Base-by-base conservation (phyloP, 2,329 filamentous ascomycete species). In the Diplodia scrobiculata region DNA sequence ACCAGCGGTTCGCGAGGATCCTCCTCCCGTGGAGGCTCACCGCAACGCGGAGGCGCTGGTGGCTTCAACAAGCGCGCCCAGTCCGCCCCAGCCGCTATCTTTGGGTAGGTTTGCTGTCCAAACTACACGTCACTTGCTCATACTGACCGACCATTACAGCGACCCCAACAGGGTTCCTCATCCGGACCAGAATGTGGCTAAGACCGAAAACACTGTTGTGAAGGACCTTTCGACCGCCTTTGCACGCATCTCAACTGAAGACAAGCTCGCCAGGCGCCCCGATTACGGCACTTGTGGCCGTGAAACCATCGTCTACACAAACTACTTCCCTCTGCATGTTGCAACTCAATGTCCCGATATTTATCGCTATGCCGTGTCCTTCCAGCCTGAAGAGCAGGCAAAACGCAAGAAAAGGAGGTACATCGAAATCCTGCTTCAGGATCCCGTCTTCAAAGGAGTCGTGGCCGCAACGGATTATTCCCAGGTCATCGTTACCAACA, bases 321-420 rank as follows among this genome's bases (percentile, higher is more conserved):
- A 79, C 48, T 78, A 75, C 67, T 74, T 78, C 63, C 67, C 74
- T 5, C 25, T 78, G n/a, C 81, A 81, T 67, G 65, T 68, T 0
- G 21, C 68, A 0, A 66, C 73, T 2, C 68, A 69, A 7, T 25
- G 53, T 9, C 53, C 50, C 11, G 53, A 68, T 1, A 52, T 77
- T 0, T 74, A 75, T 63, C 71, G 73, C 0, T 78, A 77, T 53
- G 72, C 70, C 0, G 62, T 75, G 1, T 63, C 70, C 0, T 71
- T 75, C 77, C 69, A 73, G 75, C 14, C 69, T 80, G 48, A 75
- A 71, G 9, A 75, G 77, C n/a, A 77, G 69, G 73, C 69, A 2
- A 80, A 79, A 63, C 77, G 77, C 38, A 84, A 82, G 72, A 81
- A 77, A 41, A 78, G 78, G 50, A 80, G 80, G 5, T 75, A 86